Evolutionary conservation across 1,139 yeast species (phyloP), one percentile per base, ranked within the genome.

Genomic region (Pichia sp.): DNA sequence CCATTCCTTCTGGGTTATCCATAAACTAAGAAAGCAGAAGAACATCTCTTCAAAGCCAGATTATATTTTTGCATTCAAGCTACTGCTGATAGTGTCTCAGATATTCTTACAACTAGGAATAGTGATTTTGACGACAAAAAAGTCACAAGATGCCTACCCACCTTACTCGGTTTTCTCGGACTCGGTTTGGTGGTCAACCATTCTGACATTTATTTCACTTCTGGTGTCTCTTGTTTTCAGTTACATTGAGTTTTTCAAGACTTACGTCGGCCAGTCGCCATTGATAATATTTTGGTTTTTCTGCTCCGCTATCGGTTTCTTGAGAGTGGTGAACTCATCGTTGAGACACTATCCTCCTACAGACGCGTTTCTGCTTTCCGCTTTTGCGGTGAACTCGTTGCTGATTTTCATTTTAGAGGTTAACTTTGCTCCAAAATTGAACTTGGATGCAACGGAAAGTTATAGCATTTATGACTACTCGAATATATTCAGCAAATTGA

Each of bases 231-330:
- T 81, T 26, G 72, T 73, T 2, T 72, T 89, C 43, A 89, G 88
- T 61, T 86, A 84, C 68, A 67, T 87, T 54, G 97, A 92, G 67
- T 86, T 82, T 64, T 81, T 78, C 68, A 81, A 87, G 64, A 68
- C 84, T 8, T 59, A 58, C 43, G 79, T 88, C 45, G 84, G 97
- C 1, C 81, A 79, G 63, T 87, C 95, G 1, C 77, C 81, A 0
- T 71, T 90, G 49, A 76, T 93, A 47, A 77, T 87, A 60, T 93
- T 81, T 70, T 92, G 97, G 97, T 73, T 88, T 50, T 75, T 84
- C 55, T 76, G 80, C 50, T 62, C 79, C 0, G 58, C 79, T 1
- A 63, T 77, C 38, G 77, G 75, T 7, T 54, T 75, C 36, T 70
- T 79, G 55, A 78, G 77, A 62, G 63, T 80, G 6, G 60, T 78